Evolutionary conservation across 768 basidiomycete genomes (phyloP).

Genomic region (Rickenella mellea): DNA sequence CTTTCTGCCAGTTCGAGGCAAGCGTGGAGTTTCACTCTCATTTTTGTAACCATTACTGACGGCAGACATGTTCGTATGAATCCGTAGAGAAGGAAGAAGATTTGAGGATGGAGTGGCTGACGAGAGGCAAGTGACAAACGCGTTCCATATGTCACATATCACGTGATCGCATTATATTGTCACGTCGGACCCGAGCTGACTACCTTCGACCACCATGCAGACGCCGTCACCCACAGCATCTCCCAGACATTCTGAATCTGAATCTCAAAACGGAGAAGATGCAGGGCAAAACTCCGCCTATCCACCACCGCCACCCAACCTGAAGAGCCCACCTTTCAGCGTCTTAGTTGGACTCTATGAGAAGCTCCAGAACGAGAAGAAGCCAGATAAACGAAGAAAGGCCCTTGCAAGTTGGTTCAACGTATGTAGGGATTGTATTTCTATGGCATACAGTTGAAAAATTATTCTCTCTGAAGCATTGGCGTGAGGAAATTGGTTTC

Average conservation of each 20-base stretch:
- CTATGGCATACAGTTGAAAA: conserved; percentile 8
- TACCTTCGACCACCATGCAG: too few relatives aligned
- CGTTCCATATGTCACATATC: too few relatives aligned
- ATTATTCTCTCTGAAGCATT: conserved; percentile 42
- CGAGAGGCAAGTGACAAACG: too few relatives aligned
- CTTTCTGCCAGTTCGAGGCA: conserved; percentile 2
- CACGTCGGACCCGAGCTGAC: too few relatives aligned
- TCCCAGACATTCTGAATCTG: too few relatives aligned
- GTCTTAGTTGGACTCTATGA: conserved; percentile 67
- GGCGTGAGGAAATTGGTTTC: conserved; percentile 77
- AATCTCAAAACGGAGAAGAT: too few relatives aligned
- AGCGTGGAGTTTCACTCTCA: not conserved
- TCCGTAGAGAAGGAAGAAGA: too few relatives aligned
- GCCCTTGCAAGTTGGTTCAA: conserved; percentile 72
- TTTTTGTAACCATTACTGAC: not conserved
- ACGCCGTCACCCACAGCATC: too few relatives aligned
- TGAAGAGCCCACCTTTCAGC: conserved; percentile 59
- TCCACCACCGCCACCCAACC: conserved; percentile 54
- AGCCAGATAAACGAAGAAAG: conserved; percentile 63
- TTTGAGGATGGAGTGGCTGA: too few relatives aligned
- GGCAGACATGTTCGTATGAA: too few relatives aligned
- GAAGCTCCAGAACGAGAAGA: conserved; percentile 61
- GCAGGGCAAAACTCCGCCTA: conserved; percentile 16
- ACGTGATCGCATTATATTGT: too few relatives aligned
- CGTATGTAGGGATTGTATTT: conserved; percentile 33